A percentile compares a stretch with the other conserved stretches of the same genome.
phyloP scores from a whole-genome alignment of 75 land plant genomes.

The Ceratopteris richardii region DNA sequence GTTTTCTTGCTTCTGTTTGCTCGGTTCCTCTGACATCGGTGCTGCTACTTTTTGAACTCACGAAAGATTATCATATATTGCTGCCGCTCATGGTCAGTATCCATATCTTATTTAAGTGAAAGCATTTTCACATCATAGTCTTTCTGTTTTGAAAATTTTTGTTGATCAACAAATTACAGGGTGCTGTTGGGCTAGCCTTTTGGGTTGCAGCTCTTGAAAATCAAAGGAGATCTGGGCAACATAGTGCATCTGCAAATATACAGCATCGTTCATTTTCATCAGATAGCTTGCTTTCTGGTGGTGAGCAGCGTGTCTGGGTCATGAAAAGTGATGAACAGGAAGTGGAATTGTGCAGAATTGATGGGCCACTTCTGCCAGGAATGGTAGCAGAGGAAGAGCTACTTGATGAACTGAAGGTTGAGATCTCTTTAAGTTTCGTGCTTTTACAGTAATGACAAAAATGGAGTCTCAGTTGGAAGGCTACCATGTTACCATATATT shows the following conservation, averaged over 20 bases:
- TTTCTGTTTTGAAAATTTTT: no score
- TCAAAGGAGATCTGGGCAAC: constrained; percentile 34
- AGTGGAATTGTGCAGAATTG: constrained; percentile 65
- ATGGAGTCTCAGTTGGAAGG: background rate
- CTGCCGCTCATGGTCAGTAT: constrained; percentile 96
- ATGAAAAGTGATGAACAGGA: constrained; percentile 20
- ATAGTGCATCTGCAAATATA: constrained; percentile 24
- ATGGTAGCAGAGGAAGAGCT: constrained; percentile 44
- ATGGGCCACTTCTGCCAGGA: constrained; percentile 24
- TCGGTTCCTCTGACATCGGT: constrained; percentile 98
- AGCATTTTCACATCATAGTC: no score
- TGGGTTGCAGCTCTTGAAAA: constrained; percentile 96
- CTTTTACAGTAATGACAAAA: background rate
- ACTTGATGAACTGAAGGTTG: constrained; percentile 72
- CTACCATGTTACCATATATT: constrained; percentile 9
- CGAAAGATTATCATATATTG: constrained; percentile 93
- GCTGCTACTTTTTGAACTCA: constrained; percentile 89
- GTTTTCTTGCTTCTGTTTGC: constrained; percentile 89
- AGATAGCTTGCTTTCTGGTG: constrained; percentile 21
- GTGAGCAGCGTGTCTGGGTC: constrained; percentile 27
- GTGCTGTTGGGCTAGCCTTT: constrained; percentile 96
- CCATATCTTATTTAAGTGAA: no score
- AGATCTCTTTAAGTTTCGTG: background rate
- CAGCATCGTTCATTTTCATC: constrained; percentile 39
- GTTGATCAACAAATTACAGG: no score